These are phyloP conservation scores for Entomortierella parvispora DNA, from an alignment of 192 early-diverging fungal genomes.

Conservation along the genomic window DNA sequence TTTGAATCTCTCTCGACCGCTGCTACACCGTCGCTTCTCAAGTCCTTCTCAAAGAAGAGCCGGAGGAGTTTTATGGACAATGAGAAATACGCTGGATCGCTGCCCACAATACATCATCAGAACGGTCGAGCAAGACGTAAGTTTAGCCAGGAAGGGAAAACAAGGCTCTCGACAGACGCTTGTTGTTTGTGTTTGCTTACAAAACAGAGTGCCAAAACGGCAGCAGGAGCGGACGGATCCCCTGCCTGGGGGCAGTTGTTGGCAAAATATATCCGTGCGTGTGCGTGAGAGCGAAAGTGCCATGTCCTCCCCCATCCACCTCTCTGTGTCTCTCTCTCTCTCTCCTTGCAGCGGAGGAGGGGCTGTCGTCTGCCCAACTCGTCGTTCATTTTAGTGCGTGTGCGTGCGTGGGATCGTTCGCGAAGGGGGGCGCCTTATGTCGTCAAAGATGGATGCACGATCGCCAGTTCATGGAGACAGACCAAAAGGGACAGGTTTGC, in stretches of 20 bases:
- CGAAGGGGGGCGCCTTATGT: too few species aligned
- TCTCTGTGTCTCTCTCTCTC: too few species aligned
- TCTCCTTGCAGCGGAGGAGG: neutral
- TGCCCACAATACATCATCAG: conserved; percentile 38
- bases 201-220: too few species aligned
- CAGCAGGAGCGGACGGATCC: too few species aligned
- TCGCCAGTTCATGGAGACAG: too few species aligned
- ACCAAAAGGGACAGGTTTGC: too few species aligned
- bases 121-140: conserved; percentile 40
- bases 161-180: neutral
- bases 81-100: conserved; percentile 31
- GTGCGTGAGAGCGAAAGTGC: too few species aligned
- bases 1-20: conserved; percentile 9
- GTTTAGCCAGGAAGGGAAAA: neutral
- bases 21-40: conserved; percentile 8
- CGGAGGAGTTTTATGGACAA: conserved; percentile 13
- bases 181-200: neutral
- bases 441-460: too few species aligned
- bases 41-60: conserved; percentile 30
- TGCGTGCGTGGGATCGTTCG: neutral
- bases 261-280: too few species aligned
- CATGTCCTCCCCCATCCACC: too few species aligned
- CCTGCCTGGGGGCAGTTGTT: too few species aligned
- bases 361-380: too few species aligned
- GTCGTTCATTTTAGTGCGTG: neutral